These are phyloP conservation scores for Pythium phragmitis DNA, from an alignment of 352 stramenopile genomes.

Conservation along the genomic window DNA sequence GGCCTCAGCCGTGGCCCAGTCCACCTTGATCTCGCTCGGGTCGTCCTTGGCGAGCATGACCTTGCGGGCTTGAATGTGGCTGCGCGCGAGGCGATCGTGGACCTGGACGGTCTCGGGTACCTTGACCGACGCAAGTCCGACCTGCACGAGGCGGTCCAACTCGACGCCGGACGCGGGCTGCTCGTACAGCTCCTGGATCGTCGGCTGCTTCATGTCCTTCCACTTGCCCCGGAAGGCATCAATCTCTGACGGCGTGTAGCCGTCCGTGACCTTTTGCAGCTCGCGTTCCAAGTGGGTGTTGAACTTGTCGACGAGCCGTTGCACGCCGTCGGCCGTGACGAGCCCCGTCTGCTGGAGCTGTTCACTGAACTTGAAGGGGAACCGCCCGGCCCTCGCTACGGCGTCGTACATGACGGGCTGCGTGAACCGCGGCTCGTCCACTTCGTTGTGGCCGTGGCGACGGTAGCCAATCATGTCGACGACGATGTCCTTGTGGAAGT, in stretches of 20 bases:
- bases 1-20: constrained; percentile 87
- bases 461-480: constrained; percentile 85
- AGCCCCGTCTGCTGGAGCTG: constrained; percentile 60
- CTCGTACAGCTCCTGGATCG: constrained; percentile 48
- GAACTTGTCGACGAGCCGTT: constrained; percentile 57
- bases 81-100: constrained; percentile 78
- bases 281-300: constrained; percentile 70
- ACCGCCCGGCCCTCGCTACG: constrained; percentile 60
- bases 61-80: constrained; percentile 66
- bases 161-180: constrained; percentile 54
- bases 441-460: constrained; percentile 89
- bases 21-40: constrained; percentile 52
- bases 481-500: constrained; percentile 86
- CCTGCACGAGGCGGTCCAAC: constrained; percentile 50
- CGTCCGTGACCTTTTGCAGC: constrained; percentile 47
- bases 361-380: constrained; percentile 69
- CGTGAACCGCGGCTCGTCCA: constrained; percentile 88
- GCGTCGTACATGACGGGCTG: constrained; percentile 87
- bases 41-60: constrained; percentile 52
- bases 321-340: constrained; percentile 48
- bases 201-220: constrained; percentile 50
- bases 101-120: constrained; percentile 52
- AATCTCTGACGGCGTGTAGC: constrained; percentile 63
- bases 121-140: constrained; percentile 65
- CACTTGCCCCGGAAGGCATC: constrained; percentile 82